Evolutionary conservation across 164 flowering plant genomes (phyloP), one percentile per base, ranked within the genome.

Genomic region (Annona squamosa): DNA sequence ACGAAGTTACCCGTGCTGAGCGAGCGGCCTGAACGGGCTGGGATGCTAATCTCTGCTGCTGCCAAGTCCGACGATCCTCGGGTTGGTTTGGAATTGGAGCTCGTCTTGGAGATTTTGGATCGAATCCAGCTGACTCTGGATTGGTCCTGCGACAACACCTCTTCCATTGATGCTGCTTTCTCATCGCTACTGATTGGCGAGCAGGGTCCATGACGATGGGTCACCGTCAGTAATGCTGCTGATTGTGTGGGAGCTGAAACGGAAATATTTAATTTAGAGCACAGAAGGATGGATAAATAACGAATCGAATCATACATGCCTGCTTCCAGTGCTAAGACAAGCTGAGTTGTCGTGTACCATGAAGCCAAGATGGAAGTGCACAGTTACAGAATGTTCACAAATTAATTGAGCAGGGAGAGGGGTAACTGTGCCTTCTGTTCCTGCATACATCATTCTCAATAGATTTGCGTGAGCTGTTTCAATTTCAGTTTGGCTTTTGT

Each of bases 171-270:
- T 77, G 46, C 46, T 66, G 46, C 16, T 17, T 80, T 77, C 19
- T 77, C 71, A 19, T 45, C 70, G 4, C 26, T 10, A 56, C 81
- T 81, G 41, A 78, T 67, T 37, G 78, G 16, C 45, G 65, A 73
- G 65, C 74, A 81, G 78, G 68, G 76, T 42, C 61, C 69, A 7
- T 81, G 74, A 5, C 78, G 81, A 59, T 76, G 80, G 47, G 79
- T 82, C 4, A 75, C 65, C 72, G 81, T 75, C 72, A 81, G 83
- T 16, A 26, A 26, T 26, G 37, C 37, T 26, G 68, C 43, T 3
- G 46, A 66, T 41, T n/a, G 10, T 3, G 42, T 1, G 17, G 13
- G 13, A 64, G 37, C 17, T 64, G 45, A 19, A 64, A 64, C 9
- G 37, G 9, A 18, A 26, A 4, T 2, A 64, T 9, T 16, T 7